These are phyloP conservation scores for Neurospora tetrasperma DNA, from an alignment of 495 filamentous ascomycete genomes.

Conservation along the genomic window DNA sequence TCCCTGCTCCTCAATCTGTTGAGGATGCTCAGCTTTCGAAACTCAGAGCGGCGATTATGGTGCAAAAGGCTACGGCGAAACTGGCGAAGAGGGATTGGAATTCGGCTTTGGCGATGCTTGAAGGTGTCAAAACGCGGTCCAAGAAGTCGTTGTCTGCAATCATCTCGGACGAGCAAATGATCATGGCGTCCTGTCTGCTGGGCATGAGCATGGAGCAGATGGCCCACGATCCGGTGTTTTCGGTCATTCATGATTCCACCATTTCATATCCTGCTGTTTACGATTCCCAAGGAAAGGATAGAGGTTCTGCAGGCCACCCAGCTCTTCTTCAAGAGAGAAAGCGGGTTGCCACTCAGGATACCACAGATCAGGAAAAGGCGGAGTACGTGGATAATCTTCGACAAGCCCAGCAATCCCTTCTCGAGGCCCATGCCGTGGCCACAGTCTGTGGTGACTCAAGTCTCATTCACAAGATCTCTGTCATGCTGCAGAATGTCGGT, in stretches of 20 bases:
- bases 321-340: neutral
- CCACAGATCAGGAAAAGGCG: constrained; percentile 22
- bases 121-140: constrained; percentile 33
- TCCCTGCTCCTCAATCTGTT: constrained; percentile 6
- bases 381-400: constrained; percentile 48
- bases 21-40: constrained; percentile 47
- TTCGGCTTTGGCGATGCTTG: constrained; percentile 41
- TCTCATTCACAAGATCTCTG: constrained; percentile 47
- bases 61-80: constrained; percentile 50
- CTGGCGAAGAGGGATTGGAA: constrained; percentile 46
- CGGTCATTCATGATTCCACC: constrained; percentile 82
- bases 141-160: constrained; percentile 25
- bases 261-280: constrained; percentile 65
- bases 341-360: constrained; percentile 9
- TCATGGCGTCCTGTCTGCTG: constrained; percentile 48
- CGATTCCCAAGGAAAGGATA: constrained; percentile 16
- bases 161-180: constrained; percentile 37
- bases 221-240: constrained; percentile 72
- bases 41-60: constrained; percentile 51
- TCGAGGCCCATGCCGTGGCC: constrained; percentile 45
- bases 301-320: constrained; percentile 2
- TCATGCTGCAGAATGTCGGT: constrained; percentile 49
- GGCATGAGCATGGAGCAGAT: constrained; percentile 56
- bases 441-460: constrained; percentile 33
- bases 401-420: constrained; percentile 49